phyloP scores from a whole-genome alignment of 208 protist genomes.

The Acanthamoeba lenticulata region DNA sequence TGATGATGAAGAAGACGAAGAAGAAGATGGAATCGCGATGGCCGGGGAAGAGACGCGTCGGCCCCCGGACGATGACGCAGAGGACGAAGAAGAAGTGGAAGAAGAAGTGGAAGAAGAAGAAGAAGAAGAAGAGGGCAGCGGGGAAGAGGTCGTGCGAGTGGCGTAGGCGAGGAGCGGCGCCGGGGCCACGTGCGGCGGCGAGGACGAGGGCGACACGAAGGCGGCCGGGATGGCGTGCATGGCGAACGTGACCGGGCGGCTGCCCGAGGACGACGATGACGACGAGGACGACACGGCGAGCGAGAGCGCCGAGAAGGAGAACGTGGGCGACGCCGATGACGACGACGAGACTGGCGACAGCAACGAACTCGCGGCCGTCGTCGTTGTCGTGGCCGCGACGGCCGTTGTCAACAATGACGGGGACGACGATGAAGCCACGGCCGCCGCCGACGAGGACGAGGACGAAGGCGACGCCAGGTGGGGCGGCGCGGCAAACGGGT shows the following conservation, averaged over 20 bases:
- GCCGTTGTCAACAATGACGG: too few species aligned
- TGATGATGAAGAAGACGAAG: neutral
- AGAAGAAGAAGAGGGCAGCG: neutral
- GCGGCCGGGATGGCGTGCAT: neutral
- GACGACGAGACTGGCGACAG: neutral
- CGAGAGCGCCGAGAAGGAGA: neutral
- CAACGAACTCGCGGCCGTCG: too few species aligned
- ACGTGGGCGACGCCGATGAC: neutral
- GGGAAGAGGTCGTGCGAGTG: neutral
- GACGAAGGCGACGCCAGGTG: neutral
- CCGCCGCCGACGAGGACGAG: neutral
- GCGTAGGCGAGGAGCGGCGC: neutral
- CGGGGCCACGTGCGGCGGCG: neutral
- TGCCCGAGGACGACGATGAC: neutral
- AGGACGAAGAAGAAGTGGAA: neutral
- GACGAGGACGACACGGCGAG: neutral
- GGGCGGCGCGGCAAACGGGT: neutral
- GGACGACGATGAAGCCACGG: neutral
- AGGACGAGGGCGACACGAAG: neutral
- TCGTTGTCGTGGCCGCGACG: too few species aligned
- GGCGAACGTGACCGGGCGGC: neutral
- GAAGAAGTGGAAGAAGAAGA: neutral
- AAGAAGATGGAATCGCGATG: neutral
- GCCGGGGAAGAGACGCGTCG: neutral
- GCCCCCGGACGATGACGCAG: neutral